Base-by-base conservation (phyloP, 345 rosid species). In the Aurinia saxatilis region DNA sequence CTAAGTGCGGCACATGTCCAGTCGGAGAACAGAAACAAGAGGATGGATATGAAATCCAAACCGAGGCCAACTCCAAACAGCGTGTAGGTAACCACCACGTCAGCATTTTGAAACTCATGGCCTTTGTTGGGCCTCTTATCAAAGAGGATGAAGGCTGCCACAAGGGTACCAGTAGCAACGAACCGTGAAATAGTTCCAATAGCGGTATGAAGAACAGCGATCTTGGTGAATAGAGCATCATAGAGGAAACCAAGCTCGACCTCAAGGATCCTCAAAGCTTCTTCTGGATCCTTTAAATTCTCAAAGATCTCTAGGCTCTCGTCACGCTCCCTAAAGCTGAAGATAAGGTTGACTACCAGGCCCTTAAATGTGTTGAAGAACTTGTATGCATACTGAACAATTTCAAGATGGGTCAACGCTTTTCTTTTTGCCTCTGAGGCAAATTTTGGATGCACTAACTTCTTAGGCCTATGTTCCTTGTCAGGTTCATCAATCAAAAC, bases 161-260 rank as follows among this genome's bases (percentile, higher is more conserved):
- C 29, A 14, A 78, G 69, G 1, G 68, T 50, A 2, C 66, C 40
- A 8, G 57, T 57, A 3, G 83, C 70, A 10, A 64, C 1, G 6
- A 39, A 1, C 18, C 80, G 69, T 14, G 62, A 74, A 7, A 75
- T 0, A 46, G 44, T 48, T 13, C 87, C 86, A 2, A 0, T 0
- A 4, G 3, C 0, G 0, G 84, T 73, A 38, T 77, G 86, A n/a
- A 80, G 68, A 36, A 77, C 76, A 4, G 52, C 46, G 0, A 68
- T 79, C 61, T 86, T 84, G 7, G 87, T 84, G 48, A 67, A 80
- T 14, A 86, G 70, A 57, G 78, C 82, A 45, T 82, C 86, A 17
- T 86, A 86, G 13, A 82, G 55, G 59, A 79, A 80, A 48, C 83
- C 81, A 50, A 86, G 86, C 67, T 86, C 95, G 4, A 78, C 66